phyloP scores from a whole-genome alignment of 495 filamentous ascomycete genomes.

The Mytilinidion resinicola region DNA sequence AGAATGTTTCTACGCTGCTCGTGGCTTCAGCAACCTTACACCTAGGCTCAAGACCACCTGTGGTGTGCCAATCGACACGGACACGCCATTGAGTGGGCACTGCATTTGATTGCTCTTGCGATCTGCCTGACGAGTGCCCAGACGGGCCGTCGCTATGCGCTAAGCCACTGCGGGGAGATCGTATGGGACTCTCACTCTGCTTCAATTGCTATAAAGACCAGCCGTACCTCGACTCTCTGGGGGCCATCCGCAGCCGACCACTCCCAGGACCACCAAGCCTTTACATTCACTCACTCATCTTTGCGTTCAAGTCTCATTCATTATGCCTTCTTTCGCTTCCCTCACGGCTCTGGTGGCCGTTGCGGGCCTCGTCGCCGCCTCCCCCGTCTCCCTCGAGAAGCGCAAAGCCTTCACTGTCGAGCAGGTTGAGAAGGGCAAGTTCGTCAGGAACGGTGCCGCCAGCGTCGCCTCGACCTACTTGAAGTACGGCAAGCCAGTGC shows the following conservation, averaged over 20 bases:
- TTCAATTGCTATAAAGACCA: conserved; percentile 8
- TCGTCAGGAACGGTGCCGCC: conserved; percentile 22
- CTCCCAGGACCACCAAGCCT: conserved; percentile 1
- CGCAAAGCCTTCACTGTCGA: conserved; percentile 19
- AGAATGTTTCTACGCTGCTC: not conserved
- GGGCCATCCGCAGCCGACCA: conserved; percentile 1
- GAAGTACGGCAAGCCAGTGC: conserved; percentile 41
- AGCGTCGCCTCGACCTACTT: conserved; percentile 12
- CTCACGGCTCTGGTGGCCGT: conserved; percentile 17
- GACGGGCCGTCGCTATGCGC: not conserved
- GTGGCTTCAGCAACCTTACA: not conserved
- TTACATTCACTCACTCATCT: not conserved
- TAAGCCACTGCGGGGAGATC: not conserved
- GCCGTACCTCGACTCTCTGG: not conserved
- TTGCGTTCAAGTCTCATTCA: not conserved
- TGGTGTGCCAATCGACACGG: conserved; percentile 1
- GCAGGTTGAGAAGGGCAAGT: conserved; percentile 14
- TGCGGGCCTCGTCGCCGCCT: conserved; percentile 10
- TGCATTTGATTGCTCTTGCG: conserved; percentile 13
- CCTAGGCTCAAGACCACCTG: not conserved
- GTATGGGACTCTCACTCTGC: not conserved
- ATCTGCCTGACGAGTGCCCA: conserved; percentile 2
- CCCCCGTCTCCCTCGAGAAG: conserved; percentile 20
- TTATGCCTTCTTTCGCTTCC: conserved; percentile 21
- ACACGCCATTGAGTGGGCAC: conserved; percentile 15